Evolutionary conservation across 2,329 filamentous ascomycete species (phyloP), one percentile per base, ranked within the genome.

Genomic region (Pseudogymnoascus sp.): DNA sequence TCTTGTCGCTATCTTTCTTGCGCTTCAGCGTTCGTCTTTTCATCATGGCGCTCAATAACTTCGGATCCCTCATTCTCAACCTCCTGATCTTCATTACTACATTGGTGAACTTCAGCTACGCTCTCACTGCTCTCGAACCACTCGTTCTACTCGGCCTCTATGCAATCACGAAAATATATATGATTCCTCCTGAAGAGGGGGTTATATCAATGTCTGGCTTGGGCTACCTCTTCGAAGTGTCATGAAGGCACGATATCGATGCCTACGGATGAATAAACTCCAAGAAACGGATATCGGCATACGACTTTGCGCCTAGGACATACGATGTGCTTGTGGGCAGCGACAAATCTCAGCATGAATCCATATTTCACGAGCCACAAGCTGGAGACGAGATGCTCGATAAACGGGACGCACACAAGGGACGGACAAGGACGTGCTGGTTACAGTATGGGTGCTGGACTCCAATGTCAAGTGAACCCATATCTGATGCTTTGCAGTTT

Each of bases 61-160:
- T 83, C 26, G 81, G 81, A 59, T 78, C 80, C n/a, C 73, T 82
- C 35, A 71, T 83, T 66, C 74, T 83, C 60, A 76, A 81, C 67
- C 75, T 82, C 67, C 74, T 82, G 62, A 79, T 83, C 68, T 83
- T 83, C 70, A 73, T 83, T 66, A 80, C 79, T 42, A 81, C 81
- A 61, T 74, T 83, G 62, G 76, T 81, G 65, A 82, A 83, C 71
- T 79, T 83, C 69, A 78, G 77, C 69, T 78, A 80, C 65, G 80
- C 79, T 63, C 75, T 83, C 64, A 75, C 79, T 17, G 75, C 79
- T 65, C 77, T 80, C 62, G 80, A 82, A 64, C 78, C 80, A 15
- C 74, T 79, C 56, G 65, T 79, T 9, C 73, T 83, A 26, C 72
- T 82, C 53, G 70, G 72, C 23, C 74, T 83, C 6, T 83, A 83